Evolutionary conservation across 2,329 filamentous ascomycete genomes (phyloP).

Genomic region (Akanthomyces lecanii): DNA sequence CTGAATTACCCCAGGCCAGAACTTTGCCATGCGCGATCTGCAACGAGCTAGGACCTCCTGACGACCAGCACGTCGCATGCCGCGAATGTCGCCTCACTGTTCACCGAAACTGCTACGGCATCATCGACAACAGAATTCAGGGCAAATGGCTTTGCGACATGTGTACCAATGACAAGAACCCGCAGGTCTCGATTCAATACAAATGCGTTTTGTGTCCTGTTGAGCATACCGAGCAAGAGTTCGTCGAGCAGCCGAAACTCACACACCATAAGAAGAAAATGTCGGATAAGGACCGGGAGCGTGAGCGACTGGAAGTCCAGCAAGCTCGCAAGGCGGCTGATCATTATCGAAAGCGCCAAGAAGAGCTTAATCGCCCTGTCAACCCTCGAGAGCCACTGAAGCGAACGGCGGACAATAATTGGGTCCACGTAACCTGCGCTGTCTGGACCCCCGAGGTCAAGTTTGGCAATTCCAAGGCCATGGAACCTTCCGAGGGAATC

Average conservation of each 20-base stretch:
- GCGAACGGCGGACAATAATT: conserved; percentile 92
- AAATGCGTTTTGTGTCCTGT: conserved; percentile 90
- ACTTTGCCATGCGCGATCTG: conserved; percentile 84
- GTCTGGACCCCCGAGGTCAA: conserved; percentile 90
- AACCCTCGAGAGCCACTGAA: conserved; percentile 89
- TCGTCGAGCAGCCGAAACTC: conserved; percentile 64
- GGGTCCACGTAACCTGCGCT: conserved; percentile 93
- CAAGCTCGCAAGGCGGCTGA: conserved; percentile 73
- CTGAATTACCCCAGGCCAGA: conserved; percentile 74
- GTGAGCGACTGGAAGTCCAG: conserved; percentile 81
- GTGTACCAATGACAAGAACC: conserved; percentile 90
- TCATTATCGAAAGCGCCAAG: conserved; percentile 78
- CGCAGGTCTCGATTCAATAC: conserved; percentile 88
- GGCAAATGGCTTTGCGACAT: conserved; percentile 94
- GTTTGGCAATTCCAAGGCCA: conserved; percentile 76
- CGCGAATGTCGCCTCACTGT: conserved; percentile 87
- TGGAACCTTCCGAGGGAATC: conserved; percentile 87
- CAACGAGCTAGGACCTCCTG: conserved; percentile 64
- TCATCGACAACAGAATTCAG: conserved; percentile 63
- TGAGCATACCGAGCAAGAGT: conserved; percentile 73
- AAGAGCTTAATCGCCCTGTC: conserved; percentile 75
- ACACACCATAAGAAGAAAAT: conserved; percentile 72
- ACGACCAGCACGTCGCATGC: conserved; percentile 72
- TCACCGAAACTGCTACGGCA: conserved; percentile 89
- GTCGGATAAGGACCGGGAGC: conserved; percentile 83